Conservation (phyloP, 768 basidiomycete genomes). For the Tylopilus felleus region DNA sequence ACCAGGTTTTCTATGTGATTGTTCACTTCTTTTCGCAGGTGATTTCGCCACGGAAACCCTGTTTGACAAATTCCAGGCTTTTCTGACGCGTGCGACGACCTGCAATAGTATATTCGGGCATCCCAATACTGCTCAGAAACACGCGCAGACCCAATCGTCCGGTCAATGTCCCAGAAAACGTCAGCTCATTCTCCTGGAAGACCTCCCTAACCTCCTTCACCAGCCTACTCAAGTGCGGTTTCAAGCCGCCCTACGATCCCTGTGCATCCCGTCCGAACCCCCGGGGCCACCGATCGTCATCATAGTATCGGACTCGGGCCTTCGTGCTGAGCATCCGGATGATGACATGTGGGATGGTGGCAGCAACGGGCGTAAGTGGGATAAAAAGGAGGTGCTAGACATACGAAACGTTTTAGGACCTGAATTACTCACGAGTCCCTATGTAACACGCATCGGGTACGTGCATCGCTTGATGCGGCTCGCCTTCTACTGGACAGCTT, state of each 20-base stretch:
- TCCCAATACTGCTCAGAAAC: constrained; percentile 7
- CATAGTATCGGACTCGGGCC: constrained; percentile 78
- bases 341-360: constrained; percentile 48
- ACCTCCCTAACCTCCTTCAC: constrained; percentile 89
- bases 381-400: constrained; percentile 56
- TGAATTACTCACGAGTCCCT: constrained; percentile 65
- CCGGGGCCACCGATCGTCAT: constrained; percentile 66
- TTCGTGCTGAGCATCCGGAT: constrained; percentile 61
- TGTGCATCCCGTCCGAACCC: constrained; percentile 34
- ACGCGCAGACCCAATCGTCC: constrained; percentile 1
- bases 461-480: constrained; percentile 20
- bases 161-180: constrained; percentile 29
- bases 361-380: constrained; percentile 40
- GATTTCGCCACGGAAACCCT: constrained; percentile 26
- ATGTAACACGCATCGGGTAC: constrained; percentile 77
- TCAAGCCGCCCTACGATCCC: constrained; percentile 60
- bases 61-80: constrained; percentile 71
- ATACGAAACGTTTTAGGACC: constrained; percentile 68
- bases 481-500: neutral
- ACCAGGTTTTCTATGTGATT: neutral
- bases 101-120: constrained; percentile 51
- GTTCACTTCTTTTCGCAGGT: constrained; percentile 5
- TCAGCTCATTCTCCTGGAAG: constrained; percentile 78
- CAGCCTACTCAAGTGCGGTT: constrained; percentile 63
- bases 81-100: constrained; percentile 64